Evolutionary conservation across 768 basidiomycete genomes (phyloP).

Genomic region (Boletus edulis): DNA sequence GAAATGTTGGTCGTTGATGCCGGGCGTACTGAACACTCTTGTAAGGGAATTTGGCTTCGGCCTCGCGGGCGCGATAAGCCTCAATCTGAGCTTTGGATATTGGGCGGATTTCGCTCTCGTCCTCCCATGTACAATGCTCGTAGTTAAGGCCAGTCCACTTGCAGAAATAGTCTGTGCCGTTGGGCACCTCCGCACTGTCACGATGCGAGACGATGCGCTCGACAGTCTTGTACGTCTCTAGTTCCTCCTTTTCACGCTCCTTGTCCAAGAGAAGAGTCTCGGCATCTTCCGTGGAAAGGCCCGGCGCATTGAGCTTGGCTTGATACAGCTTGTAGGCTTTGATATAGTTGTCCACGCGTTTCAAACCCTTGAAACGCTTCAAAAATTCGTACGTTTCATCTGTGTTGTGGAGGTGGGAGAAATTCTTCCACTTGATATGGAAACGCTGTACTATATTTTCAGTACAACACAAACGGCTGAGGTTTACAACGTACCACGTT

Average conservation of each 20-base stretch:
- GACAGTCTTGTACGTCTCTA: slow-evolving; percentile 87
- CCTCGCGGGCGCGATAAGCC: slow-evolving; percentile 73
- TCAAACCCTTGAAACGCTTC: slow-evolving; percentile 92
- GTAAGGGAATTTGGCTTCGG: slow-evolving; percentile 79
- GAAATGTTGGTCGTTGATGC: slow-evolving; percentile 71
- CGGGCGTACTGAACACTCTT: slow-evolving; percentile 71
- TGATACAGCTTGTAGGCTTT: slow-evolving; percentile 81
- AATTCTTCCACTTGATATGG: slow-evolving; percentile 99
- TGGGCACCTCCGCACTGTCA: slow-evolving; percentile 47
- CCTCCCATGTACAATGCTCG: slow-evolving; percentile 96
- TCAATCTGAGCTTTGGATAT: slow-evolving; percentile 79
- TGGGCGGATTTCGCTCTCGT: slow-evolving; percentile 70
- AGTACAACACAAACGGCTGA: not conserved
- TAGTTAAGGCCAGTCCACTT: slow-evolving; percentile 96
- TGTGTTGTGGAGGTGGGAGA: slow-evolving; percentile 98
- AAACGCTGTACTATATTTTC: slow-evolving; percentile 62
- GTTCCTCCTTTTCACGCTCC: slow-evolving; percentile 88
- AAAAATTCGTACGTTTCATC: slow-evolving; percentile 97
- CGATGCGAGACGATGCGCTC: slow-evolving; percentile 87
- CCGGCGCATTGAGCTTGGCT: slow-evolving; percentile 57
- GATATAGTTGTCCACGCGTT: slow-evolving; percentile 99
- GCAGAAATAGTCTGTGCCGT: slow-evolving; percentile 84
- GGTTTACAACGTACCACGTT: slow-evolving; percentile 63
- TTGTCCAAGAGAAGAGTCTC: slow-evolving; percentile 88
- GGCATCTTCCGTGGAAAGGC: slow-evolving; percentile 79